A percentile compares a stretch with the other conserved stretches of the same genome.
Evolutionary conservation across 495 filamentous ascomycete species (phyloP).

Genomic region (Tuber microsphaerosporum): DNA sequence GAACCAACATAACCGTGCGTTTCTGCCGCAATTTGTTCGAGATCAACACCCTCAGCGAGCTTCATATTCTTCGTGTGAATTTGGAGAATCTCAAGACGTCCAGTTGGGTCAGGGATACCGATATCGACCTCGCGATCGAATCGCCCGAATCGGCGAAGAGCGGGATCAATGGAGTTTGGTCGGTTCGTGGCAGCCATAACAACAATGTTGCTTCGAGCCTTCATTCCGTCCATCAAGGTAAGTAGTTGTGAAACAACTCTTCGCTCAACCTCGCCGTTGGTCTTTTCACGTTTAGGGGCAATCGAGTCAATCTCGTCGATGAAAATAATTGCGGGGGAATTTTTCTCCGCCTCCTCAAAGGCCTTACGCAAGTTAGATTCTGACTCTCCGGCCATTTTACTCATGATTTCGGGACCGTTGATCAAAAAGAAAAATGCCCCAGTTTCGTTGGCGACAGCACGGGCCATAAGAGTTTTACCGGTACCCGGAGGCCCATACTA

Average conservation of each 20-base stretch:
- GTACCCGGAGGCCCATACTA: constrained; percentile 90
- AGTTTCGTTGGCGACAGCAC: constrained; percentile 96
- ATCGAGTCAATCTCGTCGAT: constrained; percentile 99
- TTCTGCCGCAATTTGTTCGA: constrained; percentile 93
- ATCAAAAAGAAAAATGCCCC: constrained; percentile 99
- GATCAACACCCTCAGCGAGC: constrained; percentile 90
- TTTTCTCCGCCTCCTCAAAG: constrained; percentile 99
- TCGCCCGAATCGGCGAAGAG: constrained; percentile 91
- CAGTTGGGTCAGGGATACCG: constrained; percentile 94
- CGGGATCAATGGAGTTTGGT: constrained; percentile 95
- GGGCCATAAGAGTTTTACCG: constrained; percentile 98
- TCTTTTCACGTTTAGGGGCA: constrained; percentile 99
- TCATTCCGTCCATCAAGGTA: constrained; percentile 99
- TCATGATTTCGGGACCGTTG: constrained; percentile 98
- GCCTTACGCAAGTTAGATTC: constrained; percentile 96
- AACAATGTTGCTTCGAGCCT: constrained; percentile 93
- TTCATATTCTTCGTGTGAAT: constrained; percentile 99
- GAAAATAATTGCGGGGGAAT: constrained; percentile 98
- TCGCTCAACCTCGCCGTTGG: constrained; percentile 96
- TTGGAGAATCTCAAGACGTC: constrained; percentile 95
- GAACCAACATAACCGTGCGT: constrained; percentile 99
- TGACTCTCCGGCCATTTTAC: constrained; percentile 98
- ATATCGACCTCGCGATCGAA: constrained; percentile 99
- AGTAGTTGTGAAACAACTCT: constrained; percentile 96
- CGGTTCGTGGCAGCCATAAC: constrained; percentile 98